Evolutionary conservation across 83 land plant genomes (phyloP).

Genomic region (Isoetes engelmannii): DNA sequence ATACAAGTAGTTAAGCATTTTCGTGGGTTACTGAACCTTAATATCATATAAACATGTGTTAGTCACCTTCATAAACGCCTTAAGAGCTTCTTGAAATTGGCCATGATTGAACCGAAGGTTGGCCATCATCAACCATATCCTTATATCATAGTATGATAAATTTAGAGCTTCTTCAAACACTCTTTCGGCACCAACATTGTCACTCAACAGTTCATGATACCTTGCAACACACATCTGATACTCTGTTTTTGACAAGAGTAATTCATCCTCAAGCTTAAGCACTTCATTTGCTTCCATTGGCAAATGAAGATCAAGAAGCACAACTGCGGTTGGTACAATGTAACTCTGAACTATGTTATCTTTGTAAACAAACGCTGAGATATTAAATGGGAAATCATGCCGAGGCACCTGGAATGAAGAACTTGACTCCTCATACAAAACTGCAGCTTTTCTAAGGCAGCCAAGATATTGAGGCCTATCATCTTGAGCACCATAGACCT

Average conservation of each 20-base stretch:
- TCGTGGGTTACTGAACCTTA: background rate
- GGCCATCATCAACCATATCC: slow-evolving; percentile 25
- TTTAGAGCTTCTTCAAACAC: slow-evolving; percentile 21
- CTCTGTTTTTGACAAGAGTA: slow-evolving; percentile 13
- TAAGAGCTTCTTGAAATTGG: slow-evolving; percentile 18
- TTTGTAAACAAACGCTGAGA: slow-evolving; percentile 14
- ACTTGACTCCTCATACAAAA: slow-evolving; percentile 10
- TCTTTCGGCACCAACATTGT: slow-evolving; percentile 20
- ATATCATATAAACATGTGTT: background rate
- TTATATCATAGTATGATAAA: background rate
- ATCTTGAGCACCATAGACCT: slow-evolving; percentile 13
- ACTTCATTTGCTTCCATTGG: slow-evolving; percentile 24
- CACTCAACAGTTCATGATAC: slow-evolving; percentile 15
- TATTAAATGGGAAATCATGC: slow-evolving; percentile 24
- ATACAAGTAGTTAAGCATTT: background rate
- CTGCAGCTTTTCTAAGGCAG: slow-evolving; percentile 21
- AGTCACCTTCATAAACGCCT: slow-evolving; percentile 32
- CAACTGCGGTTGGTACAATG: slow-evolving; percentile 15
- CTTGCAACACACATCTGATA: slow-evolving; percentile 29
- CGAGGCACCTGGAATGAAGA: background rate
- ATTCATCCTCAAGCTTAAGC: slow-evolving; percentile 16
- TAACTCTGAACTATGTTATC: background rate
- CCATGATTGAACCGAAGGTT: slow-evolving; percentile 9
- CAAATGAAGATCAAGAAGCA: slow-evolving; percentile 31
- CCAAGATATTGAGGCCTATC: slow-evolving; percentile 3